Percentiles rank a stretch among this genome's conserved stretches.
These are phyloP conservation scores for Fusarium udum DNA, from an alignment of 2,329 filamentous ascomycete species.

Conservation along the genomic window DNA sequence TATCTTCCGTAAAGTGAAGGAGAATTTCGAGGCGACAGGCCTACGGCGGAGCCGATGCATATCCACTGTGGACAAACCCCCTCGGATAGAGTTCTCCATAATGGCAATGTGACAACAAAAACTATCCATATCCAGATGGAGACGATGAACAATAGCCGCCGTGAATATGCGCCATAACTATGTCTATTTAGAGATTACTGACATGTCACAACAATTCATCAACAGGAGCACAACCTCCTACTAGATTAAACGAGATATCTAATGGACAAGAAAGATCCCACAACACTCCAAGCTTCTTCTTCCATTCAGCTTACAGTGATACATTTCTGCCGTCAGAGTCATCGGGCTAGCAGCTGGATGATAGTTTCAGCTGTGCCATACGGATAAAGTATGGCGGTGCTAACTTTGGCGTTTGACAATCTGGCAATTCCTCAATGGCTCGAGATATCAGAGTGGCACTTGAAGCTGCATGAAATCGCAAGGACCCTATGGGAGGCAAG, in stretches of 20 bases:
- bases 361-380: not conserved
- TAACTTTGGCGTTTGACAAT: conserved; percentile 17
- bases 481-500: not conserved
- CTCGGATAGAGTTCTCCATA: conserved; percentile 3
- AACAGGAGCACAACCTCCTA: not conserved
- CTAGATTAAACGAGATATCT: not conserved
- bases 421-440: conserved; percentile 21
- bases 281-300: not conserved
- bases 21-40: not conserved
- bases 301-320: not conserved
- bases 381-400: not conserved
- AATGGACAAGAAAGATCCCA: not conserved
- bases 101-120: conserved; percentile 18
- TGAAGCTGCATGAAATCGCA: conserved; percentile 16
- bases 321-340: not conserved
- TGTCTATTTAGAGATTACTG: conserved; percentile 1
- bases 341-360: not conserved
- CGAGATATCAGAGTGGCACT: conserved; percentile 3
- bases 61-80: conserved; percentile 29
- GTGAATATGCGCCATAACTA: conserved; percentile 10
- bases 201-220: conserved; percentile 7
- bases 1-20: conserved; percentile 5
- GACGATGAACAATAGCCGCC: conserved; percentile 7
- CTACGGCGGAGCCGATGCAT: conserved; percentile 29
- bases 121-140: not conserved